A percentile compares a stretch with the other conserved stretches of the same genome.
phyloP scores from a whole-genome alignment of 2,329 filamentous ascomycete genomes.

The Capronia coronata region DNA sequence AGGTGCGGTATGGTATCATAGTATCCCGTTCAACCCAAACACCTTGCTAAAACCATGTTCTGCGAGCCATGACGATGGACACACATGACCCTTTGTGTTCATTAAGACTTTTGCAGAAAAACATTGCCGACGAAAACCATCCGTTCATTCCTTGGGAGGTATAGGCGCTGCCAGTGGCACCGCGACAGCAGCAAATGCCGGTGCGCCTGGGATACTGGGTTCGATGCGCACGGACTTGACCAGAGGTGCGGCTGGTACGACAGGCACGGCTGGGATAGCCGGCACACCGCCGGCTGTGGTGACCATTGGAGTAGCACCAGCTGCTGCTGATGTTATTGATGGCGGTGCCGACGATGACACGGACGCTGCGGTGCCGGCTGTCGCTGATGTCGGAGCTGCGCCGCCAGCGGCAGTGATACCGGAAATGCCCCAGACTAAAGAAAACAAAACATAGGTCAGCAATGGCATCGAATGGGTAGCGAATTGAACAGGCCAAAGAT shows the following conservation, averaged over 20 bases:
- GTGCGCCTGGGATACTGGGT: not conserved
- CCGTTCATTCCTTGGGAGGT: not conserved
- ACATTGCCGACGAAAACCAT: too few species aligned
- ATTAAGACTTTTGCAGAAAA: too few species aligned
- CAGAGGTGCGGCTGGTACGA: not conserved
- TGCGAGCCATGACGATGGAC: too few species aligned
- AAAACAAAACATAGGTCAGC: not conserved
- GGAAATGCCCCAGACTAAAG: conserved; percentile 11
- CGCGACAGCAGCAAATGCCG: not conserved
- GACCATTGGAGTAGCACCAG: too few species aligned
- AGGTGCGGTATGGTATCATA: too few species aligned
- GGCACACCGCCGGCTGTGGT: not conserved
- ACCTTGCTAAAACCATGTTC: too few species aligned
- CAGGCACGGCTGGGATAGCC: not conserved
- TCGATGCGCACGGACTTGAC: not conserved
- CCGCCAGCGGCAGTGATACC: conserved; percentile 4
- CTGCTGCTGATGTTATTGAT: too few species aligned
- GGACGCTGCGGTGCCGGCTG: not conserved
- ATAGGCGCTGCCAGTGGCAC: not conserved
- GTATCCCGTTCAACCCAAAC: too few species aligned
- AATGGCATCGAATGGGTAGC: not conserved
- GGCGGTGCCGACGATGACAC: too few species aligned
- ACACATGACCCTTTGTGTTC: too few species aligned
- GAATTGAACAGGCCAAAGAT: too few species aligned
- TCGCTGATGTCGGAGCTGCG: not conserved